Conservation (phyloP, 768 basidiomycete genomes). For the Postia placenta region DNA sequence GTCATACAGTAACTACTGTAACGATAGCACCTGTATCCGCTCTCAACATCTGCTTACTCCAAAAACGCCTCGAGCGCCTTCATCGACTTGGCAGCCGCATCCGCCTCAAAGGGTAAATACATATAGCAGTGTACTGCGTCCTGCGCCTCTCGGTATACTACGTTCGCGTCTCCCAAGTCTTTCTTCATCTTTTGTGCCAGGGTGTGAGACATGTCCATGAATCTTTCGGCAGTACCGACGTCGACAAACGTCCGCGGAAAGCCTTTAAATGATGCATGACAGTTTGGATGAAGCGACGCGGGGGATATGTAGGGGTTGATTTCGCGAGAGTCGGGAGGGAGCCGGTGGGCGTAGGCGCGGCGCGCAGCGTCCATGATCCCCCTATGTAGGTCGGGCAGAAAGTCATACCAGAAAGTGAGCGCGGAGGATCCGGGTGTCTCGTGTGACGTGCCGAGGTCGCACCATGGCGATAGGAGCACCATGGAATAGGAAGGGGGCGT, state of each 20-base stretch:
- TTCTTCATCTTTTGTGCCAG: slow-evolving; percentile 18
- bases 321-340: slow-evolving; percentile 39
- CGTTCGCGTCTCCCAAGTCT: slow-evolving; percentile 16
- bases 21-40: too few species aligned
- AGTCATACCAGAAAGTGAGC: slow-evolving; percentile 24
- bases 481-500: slow-evolving; percentile 28
- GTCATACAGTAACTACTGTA: too few species aligned
- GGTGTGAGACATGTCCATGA: slow-evolving; percentile 34
- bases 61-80: background rate
- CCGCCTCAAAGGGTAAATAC: slow-evolving; percentile 1
- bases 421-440: slow-evolving; percentile 11
- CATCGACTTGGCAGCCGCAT: background rate
- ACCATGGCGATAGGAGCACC: slow-evolving; percentile 49
- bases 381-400: slow-evolving; percentile 8
- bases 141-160: slow-evolving; percentile 1
- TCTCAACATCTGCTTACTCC: too few species aligned
- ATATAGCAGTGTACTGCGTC: slow-evolving; percentile 5
- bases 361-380: slow-evolving; percentile 26
- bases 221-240: slow-evolving; percentile 49
- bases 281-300: slow-evolving; percentile 36
- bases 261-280: slow-evolving; percentile 39
- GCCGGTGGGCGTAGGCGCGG: slow-evolving; percentile 40
- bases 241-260: slow-evolving; percentile 60
- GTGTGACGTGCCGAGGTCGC: slow-evolving; percentile 42
- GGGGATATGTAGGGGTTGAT: slow-evolving; percentile 56